These are phyloP conservation scores for Leccinum ochraceum DNA, from an alignment of 768 basidiomycete genomes.

Conservation along the genomic window DNA sequence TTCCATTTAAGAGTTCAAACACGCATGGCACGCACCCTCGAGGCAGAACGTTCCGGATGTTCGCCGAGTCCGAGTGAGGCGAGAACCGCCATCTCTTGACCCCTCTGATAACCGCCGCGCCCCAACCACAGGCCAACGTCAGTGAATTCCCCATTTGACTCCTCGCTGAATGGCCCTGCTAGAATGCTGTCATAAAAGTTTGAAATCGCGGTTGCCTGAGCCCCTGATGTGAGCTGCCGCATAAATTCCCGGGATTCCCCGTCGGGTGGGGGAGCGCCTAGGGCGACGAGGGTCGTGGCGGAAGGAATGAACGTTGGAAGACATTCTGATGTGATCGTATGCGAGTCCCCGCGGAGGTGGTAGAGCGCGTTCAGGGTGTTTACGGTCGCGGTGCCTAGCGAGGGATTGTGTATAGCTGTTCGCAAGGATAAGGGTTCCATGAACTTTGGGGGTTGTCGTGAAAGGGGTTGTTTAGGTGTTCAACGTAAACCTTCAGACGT, in stretches of 20 bases:
- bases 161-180: slow-evolving; percentile 52
- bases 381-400: slow-evolving; percentile 3
- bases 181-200: slow-evolving; percentile 52
- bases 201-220: slow-evolving; percentile 39
- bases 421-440: slow-evolving; percentile 10
- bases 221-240: slow-evolving; percentile 37
- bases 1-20: slow-evolving; percentile 6
- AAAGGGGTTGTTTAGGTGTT: not conserved
- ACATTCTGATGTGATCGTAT: not conserved
- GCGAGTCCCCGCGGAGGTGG: not conserved
- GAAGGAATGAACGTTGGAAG: slow-evolving; percentile 19
- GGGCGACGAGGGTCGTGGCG: slow-evolving; percentile 13
- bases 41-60: slow-evolving; percentile 19
- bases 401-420: slow-evolving; percentile 1
- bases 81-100: slow-evolving; percentile 35
- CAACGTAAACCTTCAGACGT: not conserved
- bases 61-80: slow-evolving; percentile 33
- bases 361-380: slow-evolving; percentile 15
- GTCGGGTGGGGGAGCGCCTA: slow-evolving; percentile 7
- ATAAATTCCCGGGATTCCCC: slow-evolving; percentile 10
- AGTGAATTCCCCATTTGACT: slow-evolving; percentile 49
- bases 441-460: not conserved
- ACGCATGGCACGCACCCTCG: slow-evolving; percentile 5
- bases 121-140: slow-evolving; percentile 58
- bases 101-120: slow-evolving; percentile 34